Base-by-base conservation (phyloP, 768 basidiomycete genomes). In the Symmetrospora coprosmae region DNA sequence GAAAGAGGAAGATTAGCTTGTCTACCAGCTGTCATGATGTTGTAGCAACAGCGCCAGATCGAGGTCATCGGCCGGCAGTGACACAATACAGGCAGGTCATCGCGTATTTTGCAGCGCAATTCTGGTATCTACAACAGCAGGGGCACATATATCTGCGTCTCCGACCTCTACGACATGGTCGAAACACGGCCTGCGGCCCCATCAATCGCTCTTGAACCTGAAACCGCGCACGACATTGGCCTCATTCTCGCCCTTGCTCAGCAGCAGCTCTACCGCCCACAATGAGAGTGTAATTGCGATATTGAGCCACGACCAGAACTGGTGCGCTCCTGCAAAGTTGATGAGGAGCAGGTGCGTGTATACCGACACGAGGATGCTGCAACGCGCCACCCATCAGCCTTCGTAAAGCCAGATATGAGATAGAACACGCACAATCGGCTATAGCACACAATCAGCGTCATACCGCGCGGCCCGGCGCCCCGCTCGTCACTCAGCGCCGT, bases 361-460 rank as follows among this genome's bases (percentile, higher is more conserved):
- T 8, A 64, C 58, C 13, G 39, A 37, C 17, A 63, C 39, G 23
- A 63, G 45, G 19, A 56, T 63, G 35, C 62, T 56, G 34, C 8
- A 13, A 4, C 9, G 25, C 27, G 30, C 28, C 4, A 51, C 21
- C 11, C 5, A 4, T 4, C 31, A 51, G 9, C 17, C 5, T 6
- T 35, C n/a, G 43, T 25, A 11, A 34, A 33, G 16, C 4, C 9
- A 35, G n/a, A 35, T 6, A 28, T 16, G 33, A 25, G 16, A 8
- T 37, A 9, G 1, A 21, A 37, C 4, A 64, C 63, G 35, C n/a
- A 68, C 67, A 64, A 41, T 13, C 67, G 27, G 23, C 64, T 60
- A 46, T 70, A 70, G 1, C 64, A 50, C 16, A 70, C 28, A 6
- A 52, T 39, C n/a, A 68, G 50, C 8, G 65, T 66, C 68, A 67